Evolutionary conservation across 2,329 filamentous ascomycete species (phyloP).

Genomic region (Aureobasidium musti): DNA sequence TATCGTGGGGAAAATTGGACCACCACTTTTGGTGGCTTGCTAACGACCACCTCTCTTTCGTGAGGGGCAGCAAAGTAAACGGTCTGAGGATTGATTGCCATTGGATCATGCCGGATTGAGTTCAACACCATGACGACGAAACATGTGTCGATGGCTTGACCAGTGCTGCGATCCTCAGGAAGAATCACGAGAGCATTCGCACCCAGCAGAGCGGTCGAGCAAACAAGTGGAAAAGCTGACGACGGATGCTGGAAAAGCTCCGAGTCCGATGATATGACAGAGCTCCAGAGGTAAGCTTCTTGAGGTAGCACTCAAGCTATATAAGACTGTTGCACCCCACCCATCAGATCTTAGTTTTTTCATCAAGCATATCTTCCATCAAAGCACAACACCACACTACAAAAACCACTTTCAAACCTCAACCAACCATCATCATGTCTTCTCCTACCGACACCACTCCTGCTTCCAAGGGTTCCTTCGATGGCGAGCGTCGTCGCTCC

Average conservation of each 20-base stretch:
- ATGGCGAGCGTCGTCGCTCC: constrained; percentile 28
- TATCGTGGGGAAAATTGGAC: constrained; percentile 17
- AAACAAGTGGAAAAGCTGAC: constrained; percentile 11
- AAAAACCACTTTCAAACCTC: not conserved
- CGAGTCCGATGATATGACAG: not conserved
- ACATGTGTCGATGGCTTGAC: constrained; percentile 22
- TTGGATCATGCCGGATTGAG: constrained; percentile 6
- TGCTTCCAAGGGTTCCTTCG: constrained; percentile 12
- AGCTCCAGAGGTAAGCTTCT: constrained; percentile 15
- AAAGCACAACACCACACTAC: not conserved
- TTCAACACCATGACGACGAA: constrained; percentile 26
- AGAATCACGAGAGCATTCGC: constrained; percentile 26
- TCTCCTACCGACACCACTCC: constrained; percentile 25
- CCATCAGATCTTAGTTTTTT: not conserved
- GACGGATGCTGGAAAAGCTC: constrained; percentile 12
- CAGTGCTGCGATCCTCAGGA: constrained; percentile 19
- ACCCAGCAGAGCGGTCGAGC: constrained; percentile 15
- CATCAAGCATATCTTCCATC: not conserved
- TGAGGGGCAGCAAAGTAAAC: not conserved
- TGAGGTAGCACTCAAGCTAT: constrained; percentile 24
- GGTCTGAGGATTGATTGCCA: not conserved
- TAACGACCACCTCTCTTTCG: not conserved
- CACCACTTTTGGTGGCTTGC: constrained; percentile 16
- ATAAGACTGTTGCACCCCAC: constrained; percentile 10
- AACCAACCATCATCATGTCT: constrained; percentile 28